Base-by-base conservation (phyloP, 352 stramenopile species). In the Phytophthora syringae region DNA sequence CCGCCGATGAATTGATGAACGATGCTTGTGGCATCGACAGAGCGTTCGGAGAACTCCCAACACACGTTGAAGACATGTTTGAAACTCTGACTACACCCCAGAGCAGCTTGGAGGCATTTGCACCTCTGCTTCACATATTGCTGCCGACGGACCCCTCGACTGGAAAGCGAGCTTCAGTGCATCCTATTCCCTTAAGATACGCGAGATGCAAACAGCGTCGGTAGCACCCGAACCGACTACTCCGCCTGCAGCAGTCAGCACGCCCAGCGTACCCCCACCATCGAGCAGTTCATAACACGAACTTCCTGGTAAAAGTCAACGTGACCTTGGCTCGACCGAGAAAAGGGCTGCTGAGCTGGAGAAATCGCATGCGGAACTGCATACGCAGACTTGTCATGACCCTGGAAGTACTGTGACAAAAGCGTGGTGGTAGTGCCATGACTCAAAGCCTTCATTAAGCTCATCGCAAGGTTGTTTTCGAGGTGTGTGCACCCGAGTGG, bases 41-140 rank as follows among this genome's bases (percentile, higher is more conserved):
- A 43, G 37, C 20, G 37, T 6, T 43, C 4, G 37, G 3, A 7
- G 56, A 68, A 11, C 30, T 72, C 16, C 43, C 59, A 0, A 12
- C 25, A 0, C 24, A 70, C 11, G 2, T 75, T 10, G 16, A 52
- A 2, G 43, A 42, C 12, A 76, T 85, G 71, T 61, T 59, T 7
- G 49, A 74, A 6, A 58, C 62, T 18, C 59, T 83, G 1, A 64
- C 60, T 16, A 74, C 64, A 7, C 63, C 64, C 7, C 36, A 63
- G 16, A 50, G 62, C 21, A 85, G 77, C 24, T 71, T 85, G 13
- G 52, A 78, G 36, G 76, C 78, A 22, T 83, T 86, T 49, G 55
- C 70, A 24, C 28, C 67, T 18, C 56, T 85, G 13, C 60, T 81
- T 36, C 67, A 81, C 12, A 61, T 85, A 2, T 57, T 71, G n/a